phyloP scores from a whole-genome alignment of 192 early-diverging fungal species.

The Entomortierella lignicola region DNA sequence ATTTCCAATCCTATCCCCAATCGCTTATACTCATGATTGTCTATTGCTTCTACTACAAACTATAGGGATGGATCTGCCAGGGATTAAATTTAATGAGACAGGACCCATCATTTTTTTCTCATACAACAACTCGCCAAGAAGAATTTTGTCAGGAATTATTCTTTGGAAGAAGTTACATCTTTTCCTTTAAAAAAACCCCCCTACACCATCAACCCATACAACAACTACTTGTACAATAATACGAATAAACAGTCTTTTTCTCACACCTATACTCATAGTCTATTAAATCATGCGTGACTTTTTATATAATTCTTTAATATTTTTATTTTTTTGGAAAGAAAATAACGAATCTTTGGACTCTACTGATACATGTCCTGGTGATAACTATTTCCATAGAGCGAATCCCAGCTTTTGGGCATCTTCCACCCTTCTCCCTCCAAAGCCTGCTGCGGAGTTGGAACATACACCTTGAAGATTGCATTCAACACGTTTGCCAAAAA shows the following conservation, averaged over 20 bases:
- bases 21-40: too few species aligned
- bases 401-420: conserved; percentile 65
- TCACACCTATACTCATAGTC: too few species aligned
- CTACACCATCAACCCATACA: neutral
- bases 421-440: conserved; percentile 49
- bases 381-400: conserved; percentile 63
- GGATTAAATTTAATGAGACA: conserved; percentile 12
- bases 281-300: too few species aligned
- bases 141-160: conserved; percentile 1
- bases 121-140: neutral
- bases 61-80: conserved; percentile 50
- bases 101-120: neutral
- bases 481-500: conserved; percentile 63
- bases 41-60: too few species aligned
- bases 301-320: neutral
- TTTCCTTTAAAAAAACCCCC: neutral
- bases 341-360: neutral
- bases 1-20: too few species aligned
- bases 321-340: neutral
- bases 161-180: too few species aligned
- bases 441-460: conserved; percentile 23
- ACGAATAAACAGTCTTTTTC: neutral
- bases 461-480: conserved; percentile 25
- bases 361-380: conserved; percentile 66
- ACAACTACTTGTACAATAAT: conserved; percentile 9